Percentiles rank a stretch among this genome's conserved stretches.
These are phyloP conservation scores for Elaeis guineensis DNA, from an alignment of 176 grass and related monocot species.

Conservation along the genomic window DNA sequence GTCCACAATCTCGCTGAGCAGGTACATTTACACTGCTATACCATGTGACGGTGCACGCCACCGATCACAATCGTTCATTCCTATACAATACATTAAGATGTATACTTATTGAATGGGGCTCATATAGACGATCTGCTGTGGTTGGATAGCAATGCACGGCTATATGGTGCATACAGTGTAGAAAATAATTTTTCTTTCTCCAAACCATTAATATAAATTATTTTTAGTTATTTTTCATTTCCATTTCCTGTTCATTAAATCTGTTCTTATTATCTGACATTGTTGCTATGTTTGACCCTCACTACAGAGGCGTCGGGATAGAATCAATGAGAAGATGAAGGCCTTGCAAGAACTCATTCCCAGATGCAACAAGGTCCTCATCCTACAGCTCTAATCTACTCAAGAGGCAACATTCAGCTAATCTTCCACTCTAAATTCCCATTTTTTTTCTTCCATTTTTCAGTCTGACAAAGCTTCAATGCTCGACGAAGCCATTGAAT, in stretches of 20 bases:
- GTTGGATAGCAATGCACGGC: too few species aligned
- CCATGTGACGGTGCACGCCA: not conserved
- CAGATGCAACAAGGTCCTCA: conserved; percentile 4
- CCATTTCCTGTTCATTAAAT: too few species aligned
- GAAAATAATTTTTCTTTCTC: too few species aligned
- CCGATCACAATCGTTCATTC: too few species aligned
- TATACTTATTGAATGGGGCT: too few species aligned
- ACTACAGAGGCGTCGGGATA: conserved; percentile 8
- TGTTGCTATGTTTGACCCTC: too few species aligned
- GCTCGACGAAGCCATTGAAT: conserved; percentile 26
- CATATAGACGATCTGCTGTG: too few species aligned
- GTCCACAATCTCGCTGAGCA: conserved; percentile 35
- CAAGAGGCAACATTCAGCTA: not conserved
- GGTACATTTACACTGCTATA: conserved; percentile 8
- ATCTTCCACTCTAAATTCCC: not conserved
- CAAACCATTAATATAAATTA: too few species aligned
- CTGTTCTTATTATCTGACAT: too few species aligned
- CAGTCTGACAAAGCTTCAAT: conserved; percentile 31
- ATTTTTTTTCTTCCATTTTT: conserved; percentile 5
- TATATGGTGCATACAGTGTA: too few species aligned
- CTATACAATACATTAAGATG: too few species aligned
- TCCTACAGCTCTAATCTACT: not conserved
- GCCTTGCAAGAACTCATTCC: conserved; percentile 23
- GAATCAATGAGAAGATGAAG: conserved; percentile 21
- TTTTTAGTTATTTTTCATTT: too few species aligned